Evolutionary conservation across 768 basidiomycete species (phyloP).

Genomic region (Cystobasidium tubakii): DNA sequence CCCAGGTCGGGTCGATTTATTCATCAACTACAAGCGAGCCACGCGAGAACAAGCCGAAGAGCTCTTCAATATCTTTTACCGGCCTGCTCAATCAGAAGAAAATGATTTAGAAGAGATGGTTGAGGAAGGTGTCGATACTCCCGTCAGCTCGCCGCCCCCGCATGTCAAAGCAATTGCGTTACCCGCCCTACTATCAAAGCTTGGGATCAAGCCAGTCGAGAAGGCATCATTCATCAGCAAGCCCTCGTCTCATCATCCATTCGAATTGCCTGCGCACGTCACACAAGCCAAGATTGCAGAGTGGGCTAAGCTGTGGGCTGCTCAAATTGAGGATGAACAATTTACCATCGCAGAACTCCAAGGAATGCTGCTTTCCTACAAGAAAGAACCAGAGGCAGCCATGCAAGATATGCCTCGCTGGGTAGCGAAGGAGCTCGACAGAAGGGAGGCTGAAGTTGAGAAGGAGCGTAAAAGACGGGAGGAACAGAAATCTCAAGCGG

Average conservation of each 20-base stretch:
- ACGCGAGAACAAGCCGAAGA: slow-evolving; percentile 29
- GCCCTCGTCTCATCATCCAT: slow-evolving; percentile 3
- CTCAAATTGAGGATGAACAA: slow-evolving; percentile 1
- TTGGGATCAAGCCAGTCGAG: neutral
- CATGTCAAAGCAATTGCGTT: neutral
- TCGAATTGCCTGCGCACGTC: slow-evolving; percentile 22
- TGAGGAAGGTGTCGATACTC: neutral
- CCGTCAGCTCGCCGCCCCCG: neutral
- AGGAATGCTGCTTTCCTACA: slow-evolving; percentile 30
- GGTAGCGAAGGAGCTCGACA: slow-evolving; percentile 1
- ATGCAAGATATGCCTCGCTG: slow-evolving; percentile 7
- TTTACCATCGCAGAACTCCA: slow-evolving; percentile 35
- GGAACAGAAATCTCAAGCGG: slow-evolving; percentile 11
- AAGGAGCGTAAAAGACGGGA: slow-evolving; percentile 14
- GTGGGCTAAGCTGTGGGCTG: slow-evolving; percentile 20
- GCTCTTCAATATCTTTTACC: slow-evolving; percentile 31
- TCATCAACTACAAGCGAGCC: slow-evolving; percentile 23
- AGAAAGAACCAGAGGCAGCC: slow-evolving; percentile 28
- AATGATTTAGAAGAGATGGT: slow-evolving; percentile 1
- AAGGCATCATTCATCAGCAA: neutral
- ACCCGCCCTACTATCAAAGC: neutral
- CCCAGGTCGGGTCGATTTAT: slow-evolving; percentile 23
- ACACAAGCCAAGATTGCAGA: slow-evolving; percentile 5
- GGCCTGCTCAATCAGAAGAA: neutral
- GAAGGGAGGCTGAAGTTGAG: neutral